Percentiles rank a stretch among this genome's conserved stretches.
phyloP scores from a whole-genome alignment of 176 grass and related monocot genomes.

The Hsuehochloa calcarea region DNA sequence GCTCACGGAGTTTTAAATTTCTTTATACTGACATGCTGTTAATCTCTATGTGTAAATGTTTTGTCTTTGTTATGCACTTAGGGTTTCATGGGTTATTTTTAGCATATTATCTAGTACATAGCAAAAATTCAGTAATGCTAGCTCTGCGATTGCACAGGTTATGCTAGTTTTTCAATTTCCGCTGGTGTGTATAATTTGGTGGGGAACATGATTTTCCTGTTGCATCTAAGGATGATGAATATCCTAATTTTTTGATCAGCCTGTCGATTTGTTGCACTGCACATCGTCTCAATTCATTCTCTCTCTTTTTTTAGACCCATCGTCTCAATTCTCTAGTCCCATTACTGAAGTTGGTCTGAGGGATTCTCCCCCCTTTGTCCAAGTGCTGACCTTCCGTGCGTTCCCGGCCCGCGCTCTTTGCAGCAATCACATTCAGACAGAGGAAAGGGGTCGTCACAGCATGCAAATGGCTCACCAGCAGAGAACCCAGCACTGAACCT shows the following conservation, averaged over 20 bases:
- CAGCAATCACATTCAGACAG: not conserved
- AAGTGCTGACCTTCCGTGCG: not conserved
- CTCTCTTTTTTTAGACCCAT: no score
- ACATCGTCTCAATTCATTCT: no score
- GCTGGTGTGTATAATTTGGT: not conserved
- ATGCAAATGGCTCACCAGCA: not conserved
- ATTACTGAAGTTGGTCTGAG: no score
- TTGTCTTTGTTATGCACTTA: not conserved
- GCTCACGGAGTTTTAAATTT: not conserved
- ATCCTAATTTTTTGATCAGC: not conserved
- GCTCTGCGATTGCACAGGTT: not conserved
- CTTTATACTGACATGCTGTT: not conserved
- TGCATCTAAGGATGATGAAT: not conserved
- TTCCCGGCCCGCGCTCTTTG: not conserved
- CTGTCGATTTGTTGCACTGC: not conserved
- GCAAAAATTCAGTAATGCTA: not conserved
- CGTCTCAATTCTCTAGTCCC: no score
- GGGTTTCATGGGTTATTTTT: not conserved
- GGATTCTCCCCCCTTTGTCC: not conserved
- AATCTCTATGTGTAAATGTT: not conserved
- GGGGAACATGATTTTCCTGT: not conserved
- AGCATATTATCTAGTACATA: not conserved
- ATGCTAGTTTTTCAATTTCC: not conserved
- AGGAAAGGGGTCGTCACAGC: not conserved
- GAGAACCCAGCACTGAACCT: not conserved